Evolutionary conservation across 345 rosid genomes (phyloP).

Genomic region (Melaleuca alternifolia): DNA sequence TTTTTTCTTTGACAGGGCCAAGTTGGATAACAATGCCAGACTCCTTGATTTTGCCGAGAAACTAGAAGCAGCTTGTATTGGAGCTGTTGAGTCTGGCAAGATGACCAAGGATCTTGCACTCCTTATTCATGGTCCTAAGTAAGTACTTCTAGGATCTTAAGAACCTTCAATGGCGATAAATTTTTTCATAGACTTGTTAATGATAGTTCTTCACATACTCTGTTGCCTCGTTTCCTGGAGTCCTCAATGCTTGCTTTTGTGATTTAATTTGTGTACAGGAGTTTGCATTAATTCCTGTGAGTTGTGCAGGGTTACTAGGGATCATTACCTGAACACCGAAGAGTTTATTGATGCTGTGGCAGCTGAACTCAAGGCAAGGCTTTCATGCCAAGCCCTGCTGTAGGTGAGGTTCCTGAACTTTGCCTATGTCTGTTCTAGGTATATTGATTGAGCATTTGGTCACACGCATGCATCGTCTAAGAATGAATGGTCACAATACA

Average conservation of each 20-base stretch:
- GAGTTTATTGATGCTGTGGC: constrained; percentile 98
- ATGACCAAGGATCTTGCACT: constrained; percentile 99
- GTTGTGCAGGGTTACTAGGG: constrained; percentile 54
- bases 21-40: constrained; percentile 72
- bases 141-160: background rate
- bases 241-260: background rate
- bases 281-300: background rate
- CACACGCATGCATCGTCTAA: background rate
- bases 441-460: background rate
- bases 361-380: constrained; percentile 52
- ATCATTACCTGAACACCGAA: constrained; percentile 74
- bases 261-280: background rate
- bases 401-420: constrained; percentile 1
- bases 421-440: background rate
- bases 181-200: background rate
- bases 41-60: constrained; percentile 79
- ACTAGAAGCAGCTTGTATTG: constrained; percentile 91
- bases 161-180: background rate
- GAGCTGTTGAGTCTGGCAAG: constrained; percentile 85
- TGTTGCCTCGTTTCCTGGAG: background rate
- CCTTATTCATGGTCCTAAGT: constrained; percentile 78
- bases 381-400: constrained; percentile 34
- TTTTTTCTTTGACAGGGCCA: constrained; percentile 42
- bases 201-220: background rate
- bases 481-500: background rate